Evolutionary conservation across 257 asterid species (phyloP), one percentile per base, ranked within the genome.

Genomic region (Plantago elongata): DNA sequence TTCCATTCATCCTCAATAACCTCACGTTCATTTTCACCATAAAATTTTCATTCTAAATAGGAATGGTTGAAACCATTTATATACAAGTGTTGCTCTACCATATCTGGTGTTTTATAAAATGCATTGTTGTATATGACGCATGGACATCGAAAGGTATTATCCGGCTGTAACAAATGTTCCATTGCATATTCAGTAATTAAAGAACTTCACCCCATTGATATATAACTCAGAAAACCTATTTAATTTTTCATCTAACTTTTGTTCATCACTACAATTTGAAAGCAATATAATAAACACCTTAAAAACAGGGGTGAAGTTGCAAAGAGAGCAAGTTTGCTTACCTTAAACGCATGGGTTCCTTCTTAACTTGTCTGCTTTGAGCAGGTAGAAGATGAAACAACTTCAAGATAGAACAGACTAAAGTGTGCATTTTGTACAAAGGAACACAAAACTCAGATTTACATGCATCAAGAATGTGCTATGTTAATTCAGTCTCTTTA

Each of bases 321-420:
- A 93, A 83, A 57, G 78, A 76, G 48, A 64, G 78, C 14, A 84
- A 76, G 61, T 72, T 51, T 54, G 81, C 70, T 48, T 42, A 70
- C 54, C 78, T 76, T 51, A 78, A 75, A 76, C n/a, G n/a, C n/a
- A n/a, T n/a, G n/a, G n/a, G n/a, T n/a, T n/a, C n/a, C n/a, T n/a
- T n/a, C n/a, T n/a, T n/a, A n/a, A n/a, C n/a, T n/a, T n/a, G n/a
- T n/a, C n/a, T n/a, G n/a, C n/a, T n/a, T n/a, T n/a, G n/a, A n/a
- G n/a, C n/a, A n/a, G n/a, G n/a, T n/a, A n/a, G n/a, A n/a, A n/a
- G n/a, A n/a, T n/a, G n/a, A n/a, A n/a, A n/a, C n/a, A n/a, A n/a
- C n/a, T n/a, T n/a, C n/a, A n/a, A n/a, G n/a, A n/a, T n/a, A n/a
- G n/a, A n/a, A n/a, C n/a, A n/a, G n/a, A n/a, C n/a, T n/a, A n/a